Evolutionary conservation across 1,284 basidiomycete genomes (phyloP).

Genomic region (Pseudozyma hubeiensis): DNA sequence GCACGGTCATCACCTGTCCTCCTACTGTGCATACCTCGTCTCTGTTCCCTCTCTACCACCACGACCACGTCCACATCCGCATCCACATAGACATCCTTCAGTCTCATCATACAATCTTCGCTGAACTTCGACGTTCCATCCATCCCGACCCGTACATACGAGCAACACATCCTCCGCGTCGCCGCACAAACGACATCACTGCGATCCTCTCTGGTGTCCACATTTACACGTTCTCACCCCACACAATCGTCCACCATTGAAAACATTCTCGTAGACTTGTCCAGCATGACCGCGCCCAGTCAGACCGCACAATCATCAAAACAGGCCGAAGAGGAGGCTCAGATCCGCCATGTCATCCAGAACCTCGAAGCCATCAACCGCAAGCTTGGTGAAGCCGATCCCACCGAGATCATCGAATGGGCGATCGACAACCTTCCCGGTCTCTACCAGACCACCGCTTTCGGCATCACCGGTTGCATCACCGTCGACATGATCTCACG

Average conservation of each 20-base stretch:
- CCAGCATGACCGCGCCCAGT: constrained; percentile 28
- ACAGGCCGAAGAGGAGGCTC: constrained; percentile 47
- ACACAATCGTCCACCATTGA: background rate
- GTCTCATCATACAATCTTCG: background rate
- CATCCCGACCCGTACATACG: no score
- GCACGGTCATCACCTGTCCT: background rate
- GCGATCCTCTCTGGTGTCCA: no score
- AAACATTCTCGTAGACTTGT: background rate
- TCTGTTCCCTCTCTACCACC: constrained; percentile 1
- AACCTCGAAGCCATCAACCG: constrained; percentile 64
- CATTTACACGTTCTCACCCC: background rate
- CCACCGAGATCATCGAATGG: constrained; percentile 65
- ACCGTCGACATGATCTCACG: constrained; percentile 65
- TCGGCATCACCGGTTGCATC: constrained; percentile 68
- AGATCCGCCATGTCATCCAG: constrained; percentile 44
- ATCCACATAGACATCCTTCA: background rate
- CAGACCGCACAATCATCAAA: constrained; percentile 45
- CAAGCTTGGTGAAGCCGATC: constrained; percentile 60
- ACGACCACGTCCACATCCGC: constrained; percentile 7
- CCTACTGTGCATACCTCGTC: background rate
- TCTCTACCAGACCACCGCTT: constrained; percentile 68
- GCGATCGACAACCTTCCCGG: constrained; percentile 67
- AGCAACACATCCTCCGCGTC: background rate
- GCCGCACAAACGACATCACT: background rate
- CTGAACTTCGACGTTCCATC: background rate